These are phyloP conservation scores for Candida hispaniensis DNA, from an alignment of 805 yeast genomes.

Conservation along the genomic window DNA sequence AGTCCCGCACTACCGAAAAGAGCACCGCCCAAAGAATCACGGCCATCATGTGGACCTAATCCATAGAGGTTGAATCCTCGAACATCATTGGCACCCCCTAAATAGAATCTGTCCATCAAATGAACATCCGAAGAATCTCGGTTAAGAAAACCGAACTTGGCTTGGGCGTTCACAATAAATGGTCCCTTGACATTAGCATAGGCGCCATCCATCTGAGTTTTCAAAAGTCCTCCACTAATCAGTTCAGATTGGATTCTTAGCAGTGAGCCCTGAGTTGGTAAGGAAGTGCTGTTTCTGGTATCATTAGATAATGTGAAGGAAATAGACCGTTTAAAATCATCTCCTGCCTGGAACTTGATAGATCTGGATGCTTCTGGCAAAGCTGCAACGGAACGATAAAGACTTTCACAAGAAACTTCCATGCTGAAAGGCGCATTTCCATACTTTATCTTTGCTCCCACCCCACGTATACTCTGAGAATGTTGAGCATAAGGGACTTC, in stretches of 20 bases:
- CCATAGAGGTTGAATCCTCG: constrained; percentile 60
- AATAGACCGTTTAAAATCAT: constrained; percentile 47
- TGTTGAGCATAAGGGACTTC: constrained; percentile 43
- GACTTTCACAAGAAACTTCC: constrained; percentile 55
- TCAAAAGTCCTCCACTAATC: constrained; percentile 18
- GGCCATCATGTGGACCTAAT: constrained; percentile 48
- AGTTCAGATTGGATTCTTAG: constrained; percentile 28
- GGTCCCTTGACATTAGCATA: constrained; percentile 25
- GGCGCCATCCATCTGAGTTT: constrained; percentile 29
- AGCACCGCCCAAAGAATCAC: constrained; percentile 59
- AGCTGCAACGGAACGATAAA: constrained; percentile 37
- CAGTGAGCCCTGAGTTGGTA: constrained; percentile 39
- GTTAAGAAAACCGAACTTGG: constrained; percentile 17
- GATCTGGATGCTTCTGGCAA: constrained; percentile 39
- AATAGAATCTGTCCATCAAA: constrained; percentile 66
- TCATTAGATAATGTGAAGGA: constrained; percentile 37
- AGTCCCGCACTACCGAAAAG: constrained; percentile 45
- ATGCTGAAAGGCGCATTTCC: constrained; percentile 27
- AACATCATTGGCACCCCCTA: constrained; percentile 70
- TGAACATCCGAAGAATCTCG: constrained; percentile 35
- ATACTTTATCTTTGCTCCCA: constrained; percentile 29
- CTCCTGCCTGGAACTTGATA: constrained; percentile 49
- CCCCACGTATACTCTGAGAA: constrained; percentile 42
- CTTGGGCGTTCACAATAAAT: constrained; percentile 16
- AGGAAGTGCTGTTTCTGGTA: constrained; percentile 34